Base-by-base conservation (phyloP, 805 yeast species). In the Starmerella floris region DNA sequence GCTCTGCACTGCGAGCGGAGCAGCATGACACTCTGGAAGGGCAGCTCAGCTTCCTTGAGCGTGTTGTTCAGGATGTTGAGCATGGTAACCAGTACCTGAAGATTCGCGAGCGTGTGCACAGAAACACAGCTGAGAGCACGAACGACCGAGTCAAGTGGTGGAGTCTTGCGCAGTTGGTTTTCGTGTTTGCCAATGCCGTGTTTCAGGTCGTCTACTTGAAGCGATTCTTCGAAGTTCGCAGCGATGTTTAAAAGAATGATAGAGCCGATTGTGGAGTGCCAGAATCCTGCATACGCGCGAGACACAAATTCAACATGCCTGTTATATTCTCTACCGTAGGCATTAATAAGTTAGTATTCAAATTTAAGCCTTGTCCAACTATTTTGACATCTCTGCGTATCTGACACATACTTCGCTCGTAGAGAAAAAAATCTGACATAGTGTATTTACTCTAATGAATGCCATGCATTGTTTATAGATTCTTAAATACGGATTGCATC, bases 51-150 rank as follows among this genome's bases (percentile, higher is more conserved):
- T 73, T 76, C 58, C 69, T 88, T 56, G 66, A 76, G 51, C 80
- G 81, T 50, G 68, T 83, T 52, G 78, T 93, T 31, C 75, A 76
- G 54, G 95, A 84, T 55, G 85, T 91, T 46, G 81, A 82, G 65
- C 88, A 85, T 54, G 98, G 91, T 65, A 66, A 80, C 57, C 74
- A 83, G 55, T 91, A 91, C 64, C 78, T 91, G 55, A 93, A 87
- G 37, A 85, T 88, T 48, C 78, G 98, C 65, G 98, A 88, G 66
- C 80, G 96, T 67, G 82, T 93, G 15, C 98, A 88, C 63, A 81
- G 98, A 74, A 91, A 88, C 66, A 88, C 98, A 9, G 97, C 98
- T 5, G 98, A 88, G 66, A 82, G 94, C 21, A 88, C 98, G 36
- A 88, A 88, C 64, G 79, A 91, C 42, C 77, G 98, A 57, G 97